Conservation (phyloP, 2,329 filamentous ascomycete genomes). For the Chaetomium olivaceum region DNA sequence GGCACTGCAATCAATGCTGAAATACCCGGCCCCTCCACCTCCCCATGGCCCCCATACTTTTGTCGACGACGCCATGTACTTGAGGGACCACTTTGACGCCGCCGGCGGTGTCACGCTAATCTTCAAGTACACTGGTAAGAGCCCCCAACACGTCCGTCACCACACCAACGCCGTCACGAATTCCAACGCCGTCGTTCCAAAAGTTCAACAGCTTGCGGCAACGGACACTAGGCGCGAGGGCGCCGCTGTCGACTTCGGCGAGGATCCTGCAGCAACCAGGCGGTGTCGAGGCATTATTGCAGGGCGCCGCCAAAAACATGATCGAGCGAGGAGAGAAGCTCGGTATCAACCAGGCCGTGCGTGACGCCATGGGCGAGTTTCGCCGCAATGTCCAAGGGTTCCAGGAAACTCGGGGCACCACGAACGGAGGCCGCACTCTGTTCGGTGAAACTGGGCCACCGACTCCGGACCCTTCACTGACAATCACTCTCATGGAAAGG, state of each 20-base stretch:
- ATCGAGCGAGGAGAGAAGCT: slow-evolving; percentile 73
- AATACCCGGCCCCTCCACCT: slow-evolving; percentile 70
- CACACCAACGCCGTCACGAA: slow-evolving; percentile 32
- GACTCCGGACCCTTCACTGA: slow-evolving; percentile 30
- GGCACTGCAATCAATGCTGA: slow-evolving; percentile 77
- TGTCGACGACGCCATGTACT: slow-evolving; percentile 79
- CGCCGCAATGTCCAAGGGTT: slow-evolving; percentile 71
- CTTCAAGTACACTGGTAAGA: slow-evolving; percentile 66
- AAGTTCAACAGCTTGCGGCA: slow-evolving; percentile 42
- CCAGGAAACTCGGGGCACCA: slow-evolving; percentile 55
- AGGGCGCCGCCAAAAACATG: slow-evolving; percentile 74
- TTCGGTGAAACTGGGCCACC: slow-evolving; percentile 38
- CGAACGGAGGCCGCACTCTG: slow-evolving; percentile 41
- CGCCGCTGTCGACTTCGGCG: slow-evolving; percentile 50
- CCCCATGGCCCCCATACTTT: slow-evolving; percentile 73
- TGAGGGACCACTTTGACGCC: slow-evolving; percentile 63
- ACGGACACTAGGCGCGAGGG: slow-evolving; percentile 45
- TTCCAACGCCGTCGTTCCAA: slow-evolving; percentile 41
- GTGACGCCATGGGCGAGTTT: slow-evolving; percentile 80
- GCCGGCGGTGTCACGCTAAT: slow-evolving; percentile 67
- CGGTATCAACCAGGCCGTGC: slow-evolving; percentile 76
- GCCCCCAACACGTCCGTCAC: slow-evolving; percentile 41
- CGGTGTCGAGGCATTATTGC: slow-evolving; percentile 69
- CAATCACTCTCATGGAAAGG: slow-evolving; percentile 57
- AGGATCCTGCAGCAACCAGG: slow-evolving; percentile 56